Base-by-base conservation (phyloP, 2,329 filamentous ascomycete genomes). In the Trichoderma koningii region DNA sequence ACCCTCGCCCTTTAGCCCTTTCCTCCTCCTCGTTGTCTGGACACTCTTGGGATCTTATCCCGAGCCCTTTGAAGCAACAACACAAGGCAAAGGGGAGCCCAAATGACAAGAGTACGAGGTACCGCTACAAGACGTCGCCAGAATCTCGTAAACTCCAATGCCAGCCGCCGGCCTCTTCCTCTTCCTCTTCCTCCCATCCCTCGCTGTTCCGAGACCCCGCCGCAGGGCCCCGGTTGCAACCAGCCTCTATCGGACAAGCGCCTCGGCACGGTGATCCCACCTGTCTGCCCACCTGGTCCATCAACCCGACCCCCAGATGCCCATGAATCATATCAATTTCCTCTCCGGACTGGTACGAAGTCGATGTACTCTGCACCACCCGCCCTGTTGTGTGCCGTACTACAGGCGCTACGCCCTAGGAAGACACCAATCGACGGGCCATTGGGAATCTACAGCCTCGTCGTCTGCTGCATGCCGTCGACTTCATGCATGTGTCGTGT, bases 211-310 rank as follows among this genome's bases (percentile, higher is more conserved):
- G 48, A 52, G 34, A 52, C 59, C 59, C 59, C 41, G 47, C 57
- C 59, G 26, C 38, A 23, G 23, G 12, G 19, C 57, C 47, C 60
- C 38, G 38, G 60, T 47, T 60, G 56, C 28, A 55, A 63, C 60
- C 60, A 55, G 48, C 60, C 60, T 63, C n/a, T 45, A 55, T 55
- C 50, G 60, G 60, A 45, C 42, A 63, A 63, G 60, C 60, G 48
- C 23, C 47, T 63, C 50, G 59, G 59, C 59, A 53, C n/a, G 60
- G 60, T 55, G 60, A 47, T 57, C 44, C 55, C 55, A 59, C 44
- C 19, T 21, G 41, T 42, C 41, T 23, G 45, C 55, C 44, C 30
- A 30, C 34, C 34, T 38, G 10, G 41, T n/a, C 55, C 38, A 53
- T 38, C 59, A 62, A 28, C 15, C 48, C 48, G 53, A 48, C 57